Evolutionary conservation across 2,329 filamentous ascomycete genomes (phyloP), one percentile per base, ranked within the genome.

Genomic region (Cladophialophora psammophila): DNA sequence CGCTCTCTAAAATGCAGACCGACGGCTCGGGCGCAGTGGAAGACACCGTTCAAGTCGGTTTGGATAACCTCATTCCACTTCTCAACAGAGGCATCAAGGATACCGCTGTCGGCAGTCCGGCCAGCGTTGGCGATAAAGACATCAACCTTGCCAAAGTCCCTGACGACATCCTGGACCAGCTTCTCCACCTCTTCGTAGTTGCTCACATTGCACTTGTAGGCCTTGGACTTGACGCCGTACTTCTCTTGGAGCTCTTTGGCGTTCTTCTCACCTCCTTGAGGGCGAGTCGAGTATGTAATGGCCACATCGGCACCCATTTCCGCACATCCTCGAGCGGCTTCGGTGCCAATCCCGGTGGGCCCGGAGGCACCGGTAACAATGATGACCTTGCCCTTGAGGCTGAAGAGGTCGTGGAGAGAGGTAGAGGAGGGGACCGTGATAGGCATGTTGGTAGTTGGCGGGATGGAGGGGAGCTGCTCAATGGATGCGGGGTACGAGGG

Each of bases 21-120:
- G n/a, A 92, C 91, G 20, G 92, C 92, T 82, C 94, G 92, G 32
- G 93, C 92, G 70, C 92, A 96, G 86, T 94, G 88, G 80, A 93
- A 92, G 34, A 86, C 88, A 12, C 93, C 94, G n/a, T 89, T 95
- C 73, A 96, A 85, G 79, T 97, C 96, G 75, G 94, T 90, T 74
- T 91, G 87, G 78, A 96, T 85, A 83, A 96, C 92, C 78, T 88
- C 86, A 76, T 93, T 88, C 76, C 88, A 88, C 76, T 92, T 91
- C 75, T 90, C 84, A 26, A 91, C 87, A 31, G 87, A 86, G 76
- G 87, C 88, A 69, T 92, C 90, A 57, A 92, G 82, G 75, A 92
- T 84, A 65, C 90, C 90, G 63, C 81, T 82, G 80, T 90, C 85
- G 72, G 90, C 89, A 5, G 90, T 91, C 68, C 87, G 86, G 64